Percentiles rank a stretch among this genome's conserved stretches.
Evolutionary conservation across 2,329 filamentous ascomycete genomes (phyloP).

Genomic region (Grosmannia clavigera): DNA sequence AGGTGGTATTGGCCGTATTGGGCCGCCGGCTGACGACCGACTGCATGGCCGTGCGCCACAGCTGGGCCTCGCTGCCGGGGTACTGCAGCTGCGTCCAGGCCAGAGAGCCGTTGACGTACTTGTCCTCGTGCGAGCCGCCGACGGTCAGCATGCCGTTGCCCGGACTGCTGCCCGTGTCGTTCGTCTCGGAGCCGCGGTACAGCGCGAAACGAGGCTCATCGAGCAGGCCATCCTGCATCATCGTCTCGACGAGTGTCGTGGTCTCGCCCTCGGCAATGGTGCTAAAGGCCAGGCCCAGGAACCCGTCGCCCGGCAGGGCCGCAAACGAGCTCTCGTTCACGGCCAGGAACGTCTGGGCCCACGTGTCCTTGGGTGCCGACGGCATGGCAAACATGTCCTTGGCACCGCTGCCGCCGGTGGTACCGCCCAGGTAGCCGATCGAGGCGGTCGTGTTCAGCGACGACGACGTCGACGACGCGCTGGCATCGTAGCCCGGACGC

Average conservation of each 20-base stretch:
- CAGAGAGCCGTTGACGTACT: constrained; percentile 17
- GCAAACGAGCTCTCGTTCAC: constrained; percentile 19
- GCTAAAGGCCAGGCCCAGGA: constrained; percentile 22
- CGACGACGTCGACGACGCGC: constrained; percentile 15
- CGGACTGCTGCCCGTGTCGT: constrained; percentile 19
- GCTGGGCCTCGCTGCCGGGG: constrained; percentile 10
- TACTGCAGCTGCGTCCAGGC: constrained; percentile 1
- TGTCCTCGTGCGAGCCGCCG: constrained; percentile 18
- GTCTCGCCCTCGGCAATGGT: constrained; percentile 19
- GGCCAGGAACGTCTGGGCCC: constrained; percentile 19
- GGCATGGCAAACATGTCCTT: constrained; percentile 15
- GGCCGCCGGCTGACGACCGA: constrained; percentile 9
- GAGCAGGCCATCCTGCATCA: constrained; percentile 18
- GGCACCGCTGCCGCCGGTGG: constrained; percentile 15
- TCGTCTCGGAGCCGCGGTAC: not conserved
- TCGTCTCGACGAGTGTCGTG: constrained; percentile 20
- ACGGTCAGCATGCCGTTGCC: constrained; percentile 2
- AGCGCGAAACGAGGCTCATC: constrained; percentile 19
- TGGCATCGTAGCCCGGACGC: constrained; percentile 18
- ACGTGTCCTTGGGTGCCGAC: constrained; percentile 9
- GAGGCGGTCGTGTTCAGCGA: constrained; percentile 12
- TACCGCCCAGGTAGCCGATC: constrained; percentile 22
- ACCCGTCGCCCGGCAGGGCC: constrained; percentile 20
- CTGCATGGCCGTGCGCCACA: constrained; percentile 19
- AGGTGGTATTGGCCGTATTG: constrained; percentile 20